Evolutionary conservation across 2,329 filamentous ascomycete species (phyloP).

Genomic region (Dendryphion nanum): DNA sequence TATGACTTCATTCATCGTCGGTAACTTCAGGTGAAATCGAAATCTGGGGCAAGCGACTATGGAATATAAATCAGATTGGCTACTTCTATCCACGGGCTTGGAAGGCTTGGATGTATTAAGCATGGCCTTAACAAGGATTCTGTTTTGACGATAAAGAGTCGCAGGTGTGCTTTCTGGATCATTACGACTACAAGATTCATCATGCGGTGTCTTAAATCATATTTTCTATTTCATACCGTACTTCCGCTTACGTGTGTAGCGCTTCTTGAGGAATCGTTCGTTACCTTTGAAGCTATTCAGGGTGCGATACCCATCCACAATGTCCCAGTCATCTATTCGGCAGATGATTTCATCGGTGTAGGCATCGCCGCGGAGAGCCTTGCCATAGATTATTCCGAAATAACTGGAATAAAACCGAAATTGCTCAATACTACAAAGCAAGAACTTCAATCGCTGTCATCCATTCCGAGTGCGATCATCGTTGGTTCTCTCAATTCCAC

Average conservation of each 20-base stretch:
- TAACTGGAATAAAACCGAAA: slow-evolving; percentile 11
- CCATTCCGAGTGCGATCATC: slow-evolving; percentile 4
- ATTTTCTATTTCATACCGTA: no score
- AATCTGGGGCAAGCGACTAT: no score
- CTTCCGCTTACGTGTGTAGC: slow-evolving; percentile 1
- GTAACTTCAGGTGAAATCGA: no score
- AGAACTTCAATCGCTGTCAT: neutral
- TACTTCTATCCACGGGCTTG: no score
- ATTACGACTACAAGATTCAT: no score
- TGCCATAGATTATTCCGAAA: slow-evolving; percentile 12
- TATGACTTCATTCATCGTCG: no score
- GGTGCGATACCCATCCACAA: slow-evolving; percentile 11
- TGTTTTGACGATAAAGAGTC: no score
- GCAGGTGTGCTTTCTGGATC: no score
- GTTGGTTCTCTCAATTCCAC: slow-evolving; percentile 11
- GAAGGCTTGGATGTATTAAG: no score
- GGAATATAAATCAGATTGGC: no score
- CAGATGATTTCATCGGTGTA: slow-evolving; percentile 14
- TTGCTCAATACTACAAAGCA: slow-evolving; percentile 4
- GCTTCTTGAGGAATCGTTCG: slow-evolving; percentile 17
- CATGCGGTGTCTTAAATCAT: no score
- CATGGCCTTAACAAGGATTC: no score
- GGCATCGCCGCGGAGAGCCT: slow-evolving; percentile 16
- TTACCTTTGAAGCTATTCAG: slow-evolving; percentile 7
- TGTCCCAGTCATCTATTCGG: slow-evolving; percentile 11